phyloP scores from a whole-genome alignment of 1,284 basidiomycete species.

The Heterobasidion irregulare region DNA sequence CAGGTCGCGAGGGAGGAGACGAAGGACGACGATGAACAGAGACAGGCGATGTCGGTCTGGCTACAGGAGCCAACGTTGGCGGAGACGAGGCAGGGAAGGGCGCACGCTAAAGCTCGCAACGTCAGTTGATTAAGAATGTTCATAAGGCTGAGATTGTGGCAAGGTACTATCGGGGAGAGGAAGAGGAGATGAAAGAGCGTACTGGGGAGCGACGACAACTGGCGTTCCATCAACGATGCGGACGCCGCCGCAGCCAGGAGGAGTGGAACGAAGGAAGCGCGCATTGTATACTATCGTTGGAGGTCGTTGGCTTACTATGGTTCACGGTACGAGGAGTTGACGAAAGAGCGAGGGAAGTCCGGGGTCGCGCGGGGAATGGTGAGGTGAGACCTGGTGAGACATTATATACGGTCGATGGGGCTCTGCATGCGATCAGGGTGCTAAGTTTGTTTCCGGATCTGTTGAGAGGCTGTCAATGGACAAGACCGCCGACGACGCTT shows the following conservation, averaged over 20 bases:
- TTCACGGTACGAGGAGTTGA: not conserved
- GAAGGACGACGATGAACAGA: constrained; percentile 41
- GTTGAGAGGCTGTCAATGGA: too few relatives aligned
- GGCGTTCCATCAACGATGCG: not conserved
- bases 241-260: not conserved
- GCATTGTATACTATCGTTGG: not conserved
- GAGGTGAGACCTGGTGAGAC: not conserved
- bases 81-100: constrained; percentile 30
- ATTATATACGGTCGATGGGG: not conserved
- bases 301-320: too few relatives aligned
- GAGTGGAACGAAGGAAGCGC: not conserved
- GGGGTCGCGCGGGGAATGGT: not conserved
- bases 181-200: not conserved
- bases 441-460: not conserved
- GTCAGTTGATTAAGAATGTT: not conserved
- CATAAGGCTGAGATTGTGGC: not conserved
- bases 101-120: constrained; percentile 33
- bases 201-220: not conserved
- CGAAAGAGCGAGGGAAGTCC: not conserved
- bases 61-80: constrained; percentile 34
- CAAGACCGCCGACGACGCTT: too few relatives aligned
- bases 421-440: not conserved
- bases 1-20: constrained; percentile 37
- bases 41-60: constrained; percentile 37
- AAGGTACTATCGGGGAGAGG: not conserved